A percentile compares a stretch with the other conserved stretches of the same genome.
These are phyloP conservation scores for Chloroidium sp. DNA, from an alignment of 163 green algal species.

Conservation along the genomic window DNA sequence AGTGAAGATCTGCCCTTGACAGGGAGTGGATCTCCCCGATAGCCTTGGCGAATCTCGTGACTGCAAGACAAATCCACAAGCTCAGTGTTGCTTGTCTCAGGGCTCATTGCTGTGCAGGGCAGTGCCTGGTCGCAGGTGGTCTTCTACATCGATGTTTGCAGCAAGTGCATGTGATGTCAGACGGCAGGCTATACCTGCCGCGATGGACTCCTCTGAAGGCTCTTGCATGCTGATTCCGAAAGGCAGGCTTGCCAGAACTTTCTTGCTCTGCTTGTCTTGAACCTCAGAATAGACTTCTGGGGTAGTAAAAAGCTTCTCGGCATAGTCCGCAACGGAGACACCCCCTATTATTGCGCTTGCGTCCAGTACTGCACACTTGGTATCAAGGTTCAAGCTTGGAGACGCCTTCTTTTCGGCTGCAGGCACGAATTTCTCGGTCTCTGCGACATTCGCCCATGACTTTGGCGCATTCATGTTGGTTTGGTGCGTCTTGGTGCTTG, in stretches of 20 bases:
- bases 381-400: background rate
- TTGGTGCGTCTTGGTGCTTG: no score
- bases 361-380: slow-evolving; percentile 61
- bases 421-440: no score
- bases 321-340: slow-evolving; percentile 46
- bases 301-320: slow-evolving; percentile 63
- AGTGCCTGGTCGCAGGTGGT: no score
- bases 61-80: slow-evolving; percentile 31
- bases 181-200: slow-evolving; percentile 37
- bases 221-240: slow-evolving; percentile 59
- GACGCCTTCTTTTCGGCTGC: no score
- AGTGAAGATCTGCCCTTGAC: slow-evolving; percentile 65
- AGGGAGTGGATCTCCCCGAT: slow-evolving; percentile 82
- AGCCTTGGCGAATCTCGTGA: slow-evolving; percentile 67
- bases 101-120: background rate
- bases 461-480: no score
- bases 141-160: background rate
- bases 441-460: no score
- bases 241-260: slow-evolving; percentile 58
- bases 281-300: slow-evolving; percentile 80
- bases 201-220: slow-evolving; percentile 66
- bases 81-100: background rate
- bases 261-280: slow-evolving; percentile 64
- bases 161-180: background rate
- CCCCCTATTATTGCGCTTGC: slow-evolving; percentile 90